Evolutionary conservation across 1,284 basidiomycete species (phyloP).

Genomic region (Boletus sp.): DNA sequence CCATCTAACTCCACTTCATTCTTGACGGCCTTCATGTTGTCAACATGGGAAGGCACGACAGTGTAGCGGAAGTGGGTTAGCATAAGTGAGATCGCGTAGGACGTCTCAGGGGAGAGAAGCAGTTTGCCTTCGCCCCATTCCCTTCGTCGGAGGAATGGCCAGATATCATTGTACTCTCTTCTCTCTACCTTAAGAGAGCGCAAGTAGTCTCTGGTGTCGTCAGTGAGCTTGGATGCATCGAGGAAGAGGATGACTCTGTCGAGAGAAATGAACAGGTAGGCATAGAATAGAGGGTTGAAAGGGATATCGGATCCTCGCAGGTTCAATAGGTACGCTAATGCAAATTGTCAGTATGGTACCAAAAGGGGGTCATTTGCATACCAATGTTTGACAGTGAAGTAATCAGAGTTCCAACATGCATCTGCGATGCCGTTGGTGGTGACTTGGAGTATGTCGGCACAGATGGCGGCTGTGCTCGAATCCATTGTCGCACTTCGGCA

Average conservation of each 20-base stretch:
- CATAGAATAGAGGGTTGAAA: slow-evolving; percentile 84
- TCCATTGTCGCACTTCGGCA: slow-evolving; percentile 59
- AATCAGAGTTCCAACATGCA: slow-evolving; percentile 64
- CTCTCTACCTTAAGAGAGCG: slow-evolving; percentile 56
- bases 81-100: slow-evolving; percentile 78
- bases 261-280: slow-evolving; percentile 75
- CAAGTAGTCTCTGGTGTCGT: slow-evolving; percentile 58
- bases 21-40: slow-evolving; percentile 85
- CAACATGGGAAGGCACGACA: slow-evolving; percentile 64
- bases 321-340: slow-evolving; percentile 22
- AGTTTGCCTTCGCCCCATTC: slow-evolving; percentile 78
- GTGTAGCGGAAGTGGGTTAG: slow-evolving; percentile 76
- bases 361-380: slow-evolving; percentile 31
- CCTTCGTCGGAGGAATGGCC: slow-evolving; percentile 70
- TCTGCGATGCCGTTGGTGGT: slow-evolving; percentile 59
- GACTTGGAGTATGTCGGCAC: slow-evolving; percentile 59
- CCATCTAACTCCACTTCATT: slow-evolving; percentile 84
- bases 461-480: slow-evolving; percentile 57
- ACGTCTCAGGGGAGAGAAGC: slow-evolving; percentile 67
- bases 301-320: slow-evolving; percentile 84
- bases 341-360: slow-evolving; percentile 13
- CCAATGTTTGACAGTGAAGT: slow-evolving; percentile 64
- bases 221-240: slow-evolving; percentile 58
- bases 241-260: slow-evolving; percentile 67
- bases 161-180: slow-evolving; percentile 76